Percentiles rank a stretch among this genome's conserved stretches.
Conservation (phyloP, 805 yeast species). For the Danielozyma ontarioensis region DNA sequence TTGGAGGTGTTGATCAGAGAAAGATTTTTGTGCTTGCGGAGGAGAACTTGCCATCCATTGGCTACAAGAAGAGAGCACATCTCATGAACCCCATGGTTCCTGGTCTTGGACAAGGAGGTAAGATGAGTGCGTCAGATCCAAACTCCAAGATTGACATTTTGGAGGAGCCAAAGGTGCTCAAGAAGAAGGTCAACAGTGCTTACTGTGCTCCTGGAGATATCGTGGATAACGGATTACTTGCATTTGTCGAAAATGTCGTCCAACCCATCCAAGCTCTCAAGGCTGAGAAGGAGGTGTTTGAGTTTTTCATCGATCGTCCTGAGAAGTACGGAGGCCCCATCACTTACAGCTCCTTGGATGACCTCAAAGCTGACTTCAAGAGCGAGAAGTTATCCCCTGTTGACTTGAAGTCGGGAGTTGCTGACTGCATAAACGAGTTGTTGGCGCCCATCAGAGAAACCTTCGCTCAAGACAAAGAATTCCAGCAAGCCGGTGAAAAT, state of each 20-base stretch:
- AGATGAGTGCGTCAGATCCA: conserved; percentile 99
- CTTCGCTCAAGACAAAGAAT: conserved; percentile 57
- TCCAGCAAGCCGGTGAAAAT: conserved; percentile 63
- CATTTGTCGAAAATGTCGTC: conserved; percentile 79
- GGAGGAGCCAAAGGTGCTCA: conserved; percentile 83
- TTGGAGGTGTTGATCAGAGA: conserved; percentile 99
- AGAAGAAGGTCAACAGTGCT: conserved; percentile 88
- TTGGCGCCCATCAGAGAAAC: conserved; percentile 82
- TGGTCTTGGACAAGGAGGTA: conserved; percentile 94
- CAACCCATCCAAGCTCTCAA: conserved; percentile 83
- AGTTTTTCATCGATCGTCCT: conserved; percentile 80
- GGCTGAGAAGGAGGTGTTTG: conserved; percentile 51
- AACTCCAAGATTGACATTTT: conserved; percentile 91
- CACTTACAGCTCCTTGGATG: conserved; percentile 60
- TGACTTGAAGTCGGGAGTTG: conserved; percentile 88
- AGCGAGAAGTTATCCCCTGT: conserved; percentile 80
- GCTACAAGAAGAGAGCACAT: conserved; percentile 97
- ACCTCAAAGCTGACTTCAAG: conserved; percentile 67
- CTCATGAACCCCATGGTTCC: conserved; percentile 99
- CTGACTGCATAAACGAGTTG: conserved; percentile 75
- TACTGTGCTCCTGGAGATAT: conserved; percentile 92
- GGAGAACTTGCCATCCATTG: conserved; percentile 79
- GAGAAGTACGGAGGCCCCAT: conserved; percentile 97
- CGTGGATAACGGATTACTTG: conserved; percentile 83
- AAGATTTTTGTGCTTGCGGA: conserved; percentile 96